Evolutionary conservation across 768 basidiomycete species (phyloP).

Genomic region (Serendipita sp.): DNA sequence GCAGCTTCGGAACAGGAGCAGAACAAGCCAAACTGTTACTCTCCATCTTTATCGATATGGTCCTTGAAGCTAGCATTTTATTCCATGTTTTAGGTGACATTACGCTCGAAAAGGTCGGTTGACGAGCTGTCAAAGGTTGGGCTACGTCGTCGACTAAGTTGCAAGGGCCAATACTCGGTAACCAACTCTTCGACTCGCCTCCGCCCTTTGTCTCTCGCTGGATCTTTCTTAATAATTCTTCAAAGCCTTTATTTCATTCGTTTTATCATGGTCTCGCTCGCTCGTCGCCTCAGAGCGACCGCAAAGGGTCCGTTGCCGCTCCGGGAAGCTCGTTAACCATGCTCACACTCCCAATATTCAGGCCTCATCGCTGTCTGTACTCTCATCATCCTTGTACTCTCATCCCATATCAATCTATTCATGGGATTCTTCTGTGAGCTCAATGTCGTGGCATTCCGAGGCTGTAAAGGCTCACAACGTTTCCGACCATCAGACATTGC

Average conservation of each 20-base stretch:
- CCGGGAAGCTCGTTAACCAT: neutral
- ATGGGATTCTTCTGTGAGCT: slow-evolving; percentile 45
- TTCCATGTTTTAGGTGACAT: no score
- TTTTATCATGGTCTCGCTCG: neutral
- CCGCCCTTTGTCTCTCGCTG: neutral
- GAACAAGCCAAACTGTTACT: no score
- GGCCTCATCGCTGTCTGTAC: slow-evolving; percentile 31
- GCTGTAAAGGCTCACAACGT: neutral
- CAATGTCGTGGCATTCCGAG: no score
- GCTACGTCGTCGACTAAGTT: neutral
- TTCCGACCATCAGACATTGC: slow-evolving; percentile 29
- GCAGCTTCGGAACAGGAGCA: no score
- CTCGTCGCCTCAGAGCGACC: neutral
- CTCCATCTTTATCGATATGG: no score
- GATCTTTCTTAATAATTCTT: neutral
- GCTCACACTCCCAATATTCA: slow-evolving; percentile 12
- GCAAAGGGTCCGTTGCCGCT: neutral
- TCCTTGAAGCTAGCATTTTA: no score
- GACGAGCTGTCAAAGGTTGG: no score
- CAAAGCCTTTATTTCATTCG: no score
- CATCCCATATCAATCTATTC: slow-evolving; percentile 37
- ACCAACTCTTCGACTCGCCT: slow-evolving; percentile 1
- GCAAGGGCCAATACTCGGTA: neutral
- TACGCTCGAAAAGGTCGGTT: no score
- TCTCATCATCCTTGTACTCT: slow-evolving; percentile 34